Evolutionary conservation across 768 basidiomycete genomes (phyloP), one percentile per base, ranked within the genome.

Genomic region (Sarcodon aspratus): DNA sequence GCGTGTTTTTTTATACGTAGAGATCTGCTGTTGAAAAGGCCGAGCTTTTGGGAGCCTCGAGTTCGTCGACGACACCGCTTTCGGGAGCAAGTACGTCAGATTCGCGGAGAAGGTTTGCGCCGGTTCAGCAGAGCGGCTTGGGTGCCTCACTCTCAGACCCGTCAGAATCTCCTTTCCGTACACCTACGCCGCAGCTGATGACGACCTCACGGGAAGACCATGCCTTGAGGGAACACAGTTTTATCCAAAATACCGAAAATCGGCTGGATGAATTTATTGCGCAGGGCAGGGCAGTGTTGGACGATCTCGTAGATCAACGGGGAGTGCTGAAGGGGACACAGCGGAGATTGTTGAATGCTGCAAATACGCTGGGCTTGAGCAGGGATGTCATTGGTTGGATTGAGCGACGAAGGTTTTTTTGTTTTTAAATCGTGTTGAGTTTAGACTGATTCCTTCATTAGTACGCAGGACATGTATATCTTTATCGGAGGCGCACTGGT

Each of bases 341-440:
- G 61, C 75, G 80, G 56, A 74, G 88, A 48, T 65, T 99, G 45
- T 66, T 96, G 49, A 85, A 89, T 61, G 85, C 91, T 38, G 96
- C 94, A 44, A 97, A 96, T 64, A 96, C 92, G 21, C 66, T 99
- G 50, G 96, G 96, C 0, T 67, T 98, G 61, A 93, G 93, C 63
- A 75, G 93, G 52, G 78, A 95, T 61, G 94, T 95, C 33, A 97
- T 99, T 63, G 83, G 88, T 7, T 99, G 94, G 91, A 94, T 99
- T 55, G 96, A 99, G 61, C 77, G 82, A 53, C 73, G 96, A 64
- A 96, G 90, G 93, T 91, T 42, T 5, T 15, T 15, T 9, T 5
- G 38, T 21, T 44, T 40, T 17, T 27, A 27, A 18, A 13, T 35
- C 9, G 6, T n/a, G 27, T 17, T 15, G 9, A 13, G 4, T 35